A percentile compares a stretch with the other conserved stretches of the same genome.
These are phyloP conservation scores for Trichoderma sp. DNA, from an alignment of 2,329 filamentous ascomycete species.

Conservation along the genomic window DNA sequence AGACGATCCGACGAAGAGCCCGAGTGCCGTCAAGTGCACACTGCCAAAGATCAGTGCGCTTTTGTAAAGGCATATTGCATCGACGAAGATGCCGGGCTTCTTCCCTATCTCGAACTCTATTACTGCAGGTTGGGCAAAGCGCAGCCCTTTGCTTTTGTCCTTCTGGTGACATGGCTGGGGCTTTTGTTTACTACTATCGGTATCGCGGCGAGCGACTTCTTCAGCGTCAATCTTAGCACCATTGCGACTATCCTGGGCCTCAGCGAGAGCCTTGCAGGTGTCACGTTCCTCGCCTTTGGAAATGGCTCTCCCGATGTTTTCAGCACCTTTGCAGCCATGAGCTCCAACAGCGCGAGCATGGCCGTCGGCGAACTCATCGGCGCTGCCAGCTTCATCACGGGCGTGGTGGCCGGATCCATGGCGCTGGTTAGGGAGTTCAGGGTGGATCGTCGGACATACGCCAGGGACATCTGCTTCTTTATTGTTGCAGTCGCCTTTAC, in stretches of 20 bases:
- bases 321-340: slow-evolving; percentile 97
- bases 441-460: slow-evolving; percentile 83
- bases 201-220: slow-evolving; percentile 96
- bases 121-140: slow-evolving; percentile 73
- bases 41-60: slow-evolving; percentile 75
- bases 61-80: slow-evolving; percentile 80
- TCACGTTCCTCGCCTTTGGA: slow-evolving; percentile 94
- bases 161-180: slow-evolving; percentile 79
- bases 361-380: slow-evolving; percentile 94
- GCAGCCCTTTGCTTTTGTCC: slow-evolving; percentile 72
- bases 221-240: slow-evolving; percentile 93
- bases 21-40: slow-evolving; percentile 77
- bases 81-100: slow-evolving; percentile 84
- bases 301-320: slow-evolving; percentile 99
- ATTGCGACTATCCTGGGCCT: slow-evolving; percentile 85
- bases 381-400: slow-evolving; percentile 92
- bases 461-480: slow-evolving; percentile 91
- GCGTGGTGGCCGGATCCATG: slow-evolving; percentile 96
- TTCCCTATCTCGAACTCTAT: slow-evolving; percentile 86
- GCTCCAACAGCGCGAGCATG: slow-evolving; percentile 93
- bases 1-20: slow-evolving; percentile 31
- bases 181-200: slow-evolving; percentile 95
- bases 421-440: slow-evolving; percentile 92
- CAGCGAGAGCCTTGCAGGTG: slow-evolving; percentile 93
- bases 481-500: slow-evolving; percentile 82